phyloP scores from a whole-genome alignment of 1,284 basidiomycete genomes.

The Moesziomyces globuligerus region DNA sequence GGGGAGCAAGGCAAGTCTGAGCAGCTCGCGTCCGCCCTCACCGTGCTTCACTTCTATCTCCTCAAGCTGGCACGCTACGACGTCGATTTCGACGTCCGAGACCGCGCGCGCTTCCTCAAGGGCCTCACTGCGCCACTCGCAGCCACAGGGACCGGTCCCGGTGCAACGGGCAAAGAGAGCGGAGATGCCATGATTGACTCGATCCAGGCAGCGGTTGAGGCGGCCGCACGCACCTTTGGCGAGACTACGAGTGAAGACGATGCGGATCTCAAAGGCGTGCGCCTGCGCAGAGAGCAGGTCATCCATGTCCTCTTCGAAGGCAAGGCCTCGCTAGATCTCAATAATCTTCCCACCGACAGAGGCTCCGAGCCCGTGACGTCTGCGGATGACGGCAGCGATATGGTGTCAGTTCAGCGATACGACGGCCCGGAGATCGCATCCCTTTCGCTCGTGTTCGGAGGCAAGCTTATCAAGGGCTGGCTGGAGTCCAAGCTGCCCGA shows the following conservation, averaged over 20 bases:
- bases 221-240: constrained; percentile 17
- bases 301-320: constrained; percentile 54
- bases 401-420: background rate
- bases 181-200: constrained; percentile 5
- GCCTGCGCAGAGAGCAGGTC: constrained; percentile 52
- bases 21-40: constrained; percentile 22
- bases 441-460: constrained; percentile 38
- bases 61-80: constrained; percentile 58
- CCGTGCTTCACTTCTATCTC: constrained; percentile 48
- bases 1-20: constrained; percentile 21
- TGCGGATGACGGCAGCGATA: background rate
- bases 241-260: constrained; percentile 35
- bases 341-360: background rate
- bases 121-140: constrained; percentile 47
- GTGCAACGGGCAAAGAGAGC: too few relatives aligned
- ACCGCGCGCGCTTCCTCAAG: constrained; percentile 59
- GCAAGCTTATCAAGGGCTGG: constrained; percentile 52
- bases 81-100: constrained; percentile 56
- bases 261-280: constrained; percentile 46
- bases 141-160: background rate
- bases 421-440: constrained; percentile 24
- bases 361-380: background rate
- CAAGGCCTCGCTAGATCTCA: constrained; percentile 3
- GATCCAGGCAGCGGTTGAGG: constrained; percentile 19
- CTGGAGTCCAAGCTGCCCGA: constrained; percentile 32